phyloP scores from a whole-genome alignment of 2,329 filamentous ascomycete genomes.

The Thyridium curvatum region DNA sequence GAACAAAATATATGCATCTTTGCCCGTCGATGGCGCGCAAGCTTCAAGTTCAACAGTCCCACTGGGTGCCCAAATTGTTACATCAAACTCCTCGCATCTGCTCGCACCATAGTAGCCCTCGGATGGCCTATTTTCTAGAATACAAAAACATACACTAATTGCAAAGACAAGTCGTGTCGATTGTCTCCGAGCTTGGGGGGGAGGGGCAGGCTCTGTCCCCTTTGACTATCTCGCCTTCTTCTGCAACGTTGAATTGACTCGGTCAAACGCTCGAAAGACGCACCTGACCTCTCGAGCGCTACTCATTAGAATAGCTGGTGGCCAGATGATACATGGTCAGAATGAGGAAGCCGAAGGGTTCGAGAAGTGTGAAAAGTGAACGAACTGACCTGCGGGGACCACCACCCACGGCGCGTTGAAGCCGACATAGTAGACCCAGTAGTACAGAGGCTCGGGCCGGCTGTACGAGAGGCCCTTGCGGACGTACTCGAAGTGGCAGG shows the following conservation, averaged over 20 bases:
- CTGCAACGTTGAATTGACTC: background rate
- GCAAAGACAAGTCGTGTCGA: too few species aligned
- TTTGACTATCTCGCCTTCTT: conserved; percentile 2
- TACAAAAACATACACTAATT: too few species aligned
- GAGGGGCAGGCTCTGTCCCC: too few species aligned
- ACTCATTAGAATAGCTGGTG: conserved; percentile 3
- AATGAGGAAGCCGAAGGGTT: background rate
- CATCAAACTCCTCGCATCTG: too few species aligned
- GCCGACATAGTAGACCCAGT: conserved; percentile 57
- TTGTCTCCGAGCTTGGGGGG: too few species aligned
- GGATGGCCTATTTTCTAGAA: too few species aligned
- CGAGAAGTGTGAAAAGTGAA: background rate
- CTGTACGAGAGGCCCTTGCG: conserved; percentile 42
- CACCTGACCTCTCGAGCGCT: conserved; percentile 2
- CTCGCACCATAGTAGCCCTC: too few species aligned
- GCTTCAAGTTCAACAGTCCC: too few species aligned
- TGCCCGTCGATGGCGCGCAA: too few species aligned
- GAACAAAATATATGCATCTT: too few species aligned
- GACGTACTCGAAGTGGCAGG: conserved; percentile 42
- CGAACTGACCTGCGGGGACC: conserved; percentile 44
- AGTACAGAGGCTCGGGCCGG: conserved; percentile 54
- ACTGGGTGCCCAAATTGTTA: too few species aligned
- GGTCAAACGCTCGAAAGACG: conserved; percentile 1
- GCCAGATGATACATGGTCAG: background rate
- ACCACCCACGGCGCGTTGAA: conserved; percentile 57